Base-by-base conservation (phyloP, 1,284 basidiomycete genomes). In the Porodaedalea pini region DNA sequence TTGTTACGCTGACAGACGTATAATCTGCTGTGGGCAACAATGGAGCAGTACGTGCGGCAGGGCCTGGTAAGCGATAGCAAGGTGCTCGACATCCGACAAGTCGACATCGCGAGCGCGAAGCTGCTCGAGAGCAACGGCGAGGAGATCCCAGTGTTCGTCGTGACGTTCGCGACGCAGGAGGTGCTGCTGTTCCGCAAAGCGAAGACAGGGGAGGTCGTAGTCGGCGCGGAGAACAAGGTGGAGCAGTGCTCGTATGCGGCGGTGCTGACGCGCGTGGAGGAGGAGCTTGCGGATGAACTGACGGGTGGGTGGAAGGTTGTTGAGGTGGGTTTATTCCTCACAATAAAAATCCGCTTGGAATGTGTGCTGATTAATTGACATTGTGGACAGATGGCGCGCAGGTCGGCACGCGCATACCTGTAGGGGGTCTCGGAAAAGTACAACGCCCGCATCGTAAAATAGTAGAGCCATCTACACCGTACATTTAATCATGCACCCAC, bases 291-390 rank as follows among this genome's bases (percentile, higher is more conserved):
- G 44, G 91, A 98, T 67, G 90, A 96, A 72, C 78, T 98, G 52
- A 99, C 97, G 0, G 93, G 93, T 50, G 97, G 97, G 8, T 99
- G 97, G 97, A 98, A 98, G 74, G 84, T 99, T 55, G 82, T 98
- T 40, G 95, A 98, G 85, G 91, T 94, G 68, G 59, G 83, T 75
- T 13, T 8, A 8, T 13, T 41, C 37, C 53, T 43, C n/a, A 19
- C 15, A 17, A 10, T 47, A 10, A 23, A 21, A 13, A 4, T 2
- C 23, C 6, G 11, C 4, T 21, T 21, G 21, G n/a, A 4, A 5
- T 17, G 15, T 47, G 11, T 31, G 31, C 29, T 31, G 13, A 25
- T 40, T 32, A 36, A 7, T 56, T 50, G 4, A 67, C 49, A 58
- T n/a, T 7, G 5, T 34, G 45, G 31, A 23, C 29, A 72, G 71